phyloP scores from a whole-genome alignment of 78 protist genomes.

The Goniomonas avonlea region DNA sequence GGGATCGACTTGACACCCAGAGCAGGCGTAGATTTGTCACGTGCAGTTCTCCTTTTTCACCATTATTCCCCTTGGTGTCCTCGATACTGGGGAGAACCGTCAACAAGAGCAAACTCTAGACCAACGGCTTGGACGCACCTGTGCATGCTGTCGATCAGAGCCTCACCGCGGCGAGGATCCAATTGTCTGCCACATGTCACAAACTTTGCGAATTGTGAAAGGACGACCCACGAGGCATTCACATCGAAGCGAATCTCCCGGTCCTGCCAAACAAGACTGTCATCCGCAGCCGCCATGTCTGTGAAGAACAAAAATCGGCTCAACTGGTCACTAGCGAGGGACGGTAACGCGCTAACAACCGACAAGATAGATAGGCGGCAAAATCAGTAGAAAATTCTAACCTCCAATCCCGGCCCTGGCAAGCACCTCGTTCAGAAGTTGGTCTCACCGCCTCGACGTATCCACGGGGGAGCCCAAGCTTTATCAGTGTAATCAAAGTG shows the following conservation, averaged over 20 bases:
- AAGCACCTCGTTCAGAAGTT: no score
- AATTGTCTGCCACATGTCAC: neutral
- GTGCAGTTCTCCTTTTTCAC: conserved; percentile 51
- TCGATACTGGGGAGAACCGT: conserved; percentile 44
- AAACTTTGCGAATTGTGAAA: neutral
- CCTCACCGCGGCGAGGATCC: conserved; percentile 1
- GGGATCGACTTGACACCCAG: conserved; percentile 36
- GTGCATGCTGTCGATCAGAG: neutral
- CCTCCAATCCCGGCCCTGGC: no score
- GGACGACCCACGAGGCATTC: neutral
- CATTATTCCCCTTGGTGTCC: conserved; percentile 80
- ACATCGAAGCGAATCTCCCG: conserved; percentile 66
- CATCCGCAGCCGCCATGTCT: neutral
- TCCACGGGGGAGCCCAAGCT: no score
- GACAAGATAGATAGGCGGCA: no score
- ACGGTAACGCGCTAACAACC: no score
- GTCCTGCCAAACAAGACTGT: conserved; percentile 68
- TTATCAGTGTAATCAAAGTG: no score
- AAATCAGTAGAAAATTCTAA: no score
- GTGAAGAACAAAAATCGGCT: neutral
- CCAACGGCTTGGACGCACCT: neutral
- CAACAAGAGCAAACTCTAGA: neutral
- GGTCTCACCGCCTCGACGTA: no score
- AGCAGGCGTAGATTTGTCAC: conserved; percentile 69
- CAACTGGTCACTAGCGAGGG: no score